Evolutionary conservation across 1,284 basidiomycete species (phyloP), one percentile per base, ranked within the genome.

Genomic region (Leccinum griseonigrum): DNA sequence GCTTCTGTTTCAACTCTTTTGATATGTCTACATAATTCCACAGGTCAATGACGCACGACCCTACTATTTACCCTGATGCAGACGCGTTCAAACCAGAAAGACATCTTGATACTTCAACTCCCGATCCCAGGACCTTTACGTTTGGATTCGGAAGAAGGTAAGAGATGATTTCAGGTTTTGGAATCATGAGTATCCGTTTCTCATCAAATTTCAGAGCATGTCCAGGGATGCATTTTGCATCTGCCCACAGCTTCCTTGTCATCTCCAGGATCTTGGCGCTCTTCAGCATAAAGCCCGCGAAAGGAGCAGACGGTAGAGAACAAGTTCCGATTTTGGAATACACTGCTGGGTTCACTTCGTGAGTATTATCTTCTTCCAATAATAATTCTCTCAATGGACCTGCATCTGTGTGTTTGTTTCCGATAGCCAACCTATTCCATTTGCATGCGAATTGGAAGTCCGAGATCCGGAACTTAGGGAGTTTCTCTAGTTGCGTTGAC

Each of bases 211-310:
- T 3, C 34, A 65, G 63, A 40, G 36, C 69, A 67, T 82, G 26
- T 75, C 76, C 60, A 74, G 78, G 62, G 76, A 80, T 64, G 71
- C 77, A 54, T 65, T 83, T 29, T 81, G 79, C 69, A 14, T 64
- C 66, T 50, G 53, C 61, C 10, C 57, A 64, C 2, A 64, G 54
- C 75, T 79, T 83, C 58, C 74, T 76, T n/a, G 74, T 81, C 34
- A 79, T 79, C 53, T 77, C 77, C 9, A 69, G 63, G 8, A 59
- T 79, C 22, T 64, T 83, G 43, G 69, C 78, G 6, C 74, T 76
- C 14, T 81, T 77, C 65, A 66, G 78, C 59, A 76, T 83, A 32
- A 60, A 66, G 28, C 77, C 77, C 65, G 26, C 16, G 4, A 51
- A 8, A 29, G 48, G 59, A 36, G 52, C 53, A 11, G 60, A 62